Conservation (phyloP, 2,329 filamentous ascomycete genomes). For the Calonectria honghensis region DNA sequence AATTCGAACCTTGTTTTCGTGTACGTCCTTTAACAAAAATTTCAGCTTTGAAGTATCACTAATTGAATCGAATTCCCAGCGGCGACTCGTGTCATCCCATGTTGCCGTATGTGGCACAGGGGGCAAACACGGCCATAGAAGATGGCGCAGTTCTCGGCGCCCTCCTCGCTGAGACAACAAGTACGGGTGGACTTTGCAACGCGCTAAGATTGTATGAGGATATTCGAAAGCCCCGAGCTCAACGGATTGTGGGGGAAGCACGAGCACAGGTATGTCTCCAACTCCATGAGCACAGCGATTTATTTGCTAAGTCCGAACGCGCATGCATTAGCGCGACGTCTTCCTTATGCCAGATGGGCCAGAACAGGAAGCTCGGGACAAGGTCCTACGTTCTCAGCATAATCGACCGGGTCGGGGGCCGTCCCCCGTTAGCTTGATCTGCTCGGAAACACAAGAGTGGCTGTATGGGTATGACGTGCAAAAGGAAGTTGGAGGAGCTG, state of each 20-base stretch:
- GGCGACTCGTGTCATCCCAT: constrained; percentile 1
- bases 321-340: not conserved
- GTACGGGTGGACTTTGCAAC: not conserved
- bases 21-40: not conserved
- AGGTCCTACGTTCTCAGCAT: not conserved
- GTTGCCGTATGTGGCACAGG: not conserved
- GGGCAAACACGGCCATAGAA: not conserved
- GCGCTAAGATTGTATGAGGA: not conserved
- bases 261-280: not conserved
- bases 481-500: not conserved
- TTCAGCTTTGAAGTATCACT: not conserved
- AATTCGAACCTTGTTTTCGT: constrained; percentile 4
- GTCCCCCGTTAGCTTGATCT: not conserved
- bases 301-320: not conserved
- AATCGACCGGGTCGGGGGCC: not conserved
- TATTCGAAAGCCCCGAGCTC: not conserved
- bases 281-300: not conserved
- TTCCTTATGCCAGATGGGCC: not conserved
- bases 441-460: constrained; percentile 1
- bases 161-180: not conserved
- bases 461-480: not conserved
- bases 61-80: not conserved
- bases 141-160: not conserved
- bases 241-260: constrained; percentile 1
- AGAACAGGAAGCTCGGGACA: not conserved